Percentiles rank a stretch among this genome's conserved stretches.
Conservation (phyloP, 1,284 basidiomycete genomes). For the Sphaerobolus stellatus region DNA sequence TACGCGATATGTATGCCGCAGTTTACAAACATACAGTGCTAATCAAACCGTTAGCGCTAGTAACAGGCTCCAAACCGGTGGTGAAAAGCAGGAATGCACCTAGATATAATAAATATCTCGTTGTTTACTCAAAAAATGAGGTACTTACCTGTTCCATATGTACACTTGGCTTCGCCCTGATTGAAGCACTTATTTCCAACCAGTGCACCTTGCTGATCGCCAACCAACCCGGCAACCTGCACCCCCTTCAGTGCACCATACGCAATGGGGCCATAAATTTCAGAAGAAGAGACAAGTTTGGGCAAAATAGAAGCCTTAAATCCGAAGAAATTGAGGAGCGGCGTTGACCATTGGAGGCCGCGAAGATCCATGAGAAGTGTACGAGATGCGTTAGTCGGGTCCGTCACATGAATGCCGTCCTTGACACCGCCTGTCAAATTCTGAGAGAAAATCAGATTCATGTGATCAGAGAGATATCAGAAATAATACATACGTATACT, state of each 20-base stretch:
- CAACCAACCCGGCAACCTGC: slow-evolving; percentile 88
- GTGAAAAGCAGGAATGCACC: slow-evolving; percentile 89
- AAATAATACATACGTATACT: slow-evolving; percentile 66
- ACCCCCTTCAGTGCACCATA: slow-evolving; percentile 73
- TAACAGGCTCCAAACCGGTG: slow-evolving; percentile 85
- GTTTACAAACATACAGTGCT: slow-evolving; percentile 63
- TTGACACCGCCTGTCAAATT: slow-evolving; percentile 78
- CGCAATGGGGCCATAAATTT: slow-evolving; percentile 83
- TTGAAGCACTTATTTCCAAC: slow-evolving; percentile 93
- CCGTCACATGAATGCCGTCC: slow-evolving; percentile 81
- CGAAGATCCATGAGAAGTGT: slow-evolving; percentile 89
- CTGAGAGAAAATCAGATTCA: slow-evolving; percentile 39
- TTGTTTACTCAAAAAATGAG: not conserved
- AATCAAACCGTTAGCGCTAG: slow-evolving; percentile 84
- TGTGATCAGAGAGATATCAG: slow-evolving; percentile 10
- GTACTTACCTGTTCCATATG: slow-evolving; percentile 81
- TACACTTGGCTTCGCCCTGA: slow-evolving; percentile 89
- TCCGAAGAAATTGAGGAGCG: slow-evolving; percentile 86
- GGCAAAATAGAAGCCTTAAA: slow-evolving; percentile 80
- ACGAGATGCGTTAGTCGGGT: slow-evolving; percentile 96
- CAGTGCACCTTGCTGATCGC: slow-evolving; percentile 96
- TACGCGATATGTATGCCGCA: not conserved
- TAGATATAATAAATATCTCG: not conserved
- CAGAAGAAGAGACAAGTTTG: slow-evolving; percentile 86
- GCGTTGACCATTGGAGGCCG: slow-evolving; percentile 81